These are phyloP conservation scores for Podila horticola DNA, from an alignment of 192 early-diverging fungal species.

Conservation along the genomic window DNA sequence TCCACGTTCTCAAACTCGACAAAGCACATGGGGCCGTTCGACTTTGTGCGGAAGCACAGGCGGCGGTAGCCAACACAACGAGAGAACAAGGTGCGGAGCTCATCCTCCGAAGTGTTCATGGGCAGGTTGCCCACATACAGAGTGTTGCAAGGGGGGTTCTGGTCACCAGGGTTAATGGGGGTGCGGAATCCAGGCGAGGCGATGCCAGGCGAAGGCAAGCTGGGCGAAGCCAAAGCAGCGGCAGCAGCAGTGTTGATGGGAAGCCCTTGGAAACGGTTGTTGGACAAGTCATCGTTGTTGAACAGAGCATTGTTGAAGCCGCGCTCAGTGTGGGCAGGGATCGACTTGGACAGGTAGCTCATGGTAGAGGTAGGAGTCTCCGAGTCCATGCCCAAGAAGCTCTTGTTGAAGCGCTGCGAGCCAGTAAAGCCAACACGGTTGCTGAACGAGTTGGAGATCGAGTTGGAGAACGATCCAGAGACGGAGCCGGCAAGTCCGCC, in stretches of 20 bases:
- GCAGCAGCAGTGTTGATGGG: slow-evolving; percentile 57
- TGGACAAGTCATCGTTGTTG: slow-evolving; percentile 55
- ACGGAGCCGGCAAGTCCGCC: slow-evolving; percentile 45
- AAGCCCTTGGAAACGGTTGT: slow-evolving; percentile 50
- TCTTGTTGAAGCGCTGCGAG: slow-evolving; percentile 50
- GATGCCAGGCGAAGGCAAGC: slow-evolving; percentile 52
- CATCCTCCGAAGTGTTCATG: slow-evolving; percentile 87
- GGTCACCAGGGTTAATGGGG: slow-evolving; percentile 78
- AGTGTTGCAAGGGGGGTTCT: slow-evolving; percentile 99
- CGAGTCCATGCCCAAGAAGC: slow-evolving; percentile 48
- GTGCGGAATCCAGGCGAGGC: slow-evolving; percentile 60
- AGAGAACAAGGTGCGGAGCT: slow-evolving; percentile 85
- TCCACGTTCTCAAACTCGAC: slow-evolving; percentile 98
- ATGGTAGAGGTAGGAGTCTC: slow-evolving; percentile 46
- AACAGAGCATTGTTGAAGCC: slow-evolving; percentile 59
- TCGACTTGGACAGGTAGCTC: slow-evolving; percentile 59
- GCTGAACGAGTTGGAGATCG: slow-evolving; percentile 38
- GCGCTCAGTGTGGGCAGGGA: slow-evolving; percentile 56
- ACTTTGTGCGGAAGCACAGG: slow-evolving; percentile 86
- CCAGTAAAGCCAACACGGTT: slow-evolving; percentile 41
- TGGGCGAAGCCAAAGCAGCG: slow-evolving; percentile 30
- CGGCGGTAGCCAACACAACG: slow-evolving; percentile 90
- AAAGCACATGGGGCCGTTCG: slow-evolving; percentile 99
- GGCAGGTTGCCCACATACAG: slow-evolving; percentile 99
- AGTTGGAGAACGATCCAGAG: slow-evolving; percentile 45